phyloP scores from a whole-genome alignment of 768 basidiomycete genomes.

The Strobilomyces confusus region DNA sequence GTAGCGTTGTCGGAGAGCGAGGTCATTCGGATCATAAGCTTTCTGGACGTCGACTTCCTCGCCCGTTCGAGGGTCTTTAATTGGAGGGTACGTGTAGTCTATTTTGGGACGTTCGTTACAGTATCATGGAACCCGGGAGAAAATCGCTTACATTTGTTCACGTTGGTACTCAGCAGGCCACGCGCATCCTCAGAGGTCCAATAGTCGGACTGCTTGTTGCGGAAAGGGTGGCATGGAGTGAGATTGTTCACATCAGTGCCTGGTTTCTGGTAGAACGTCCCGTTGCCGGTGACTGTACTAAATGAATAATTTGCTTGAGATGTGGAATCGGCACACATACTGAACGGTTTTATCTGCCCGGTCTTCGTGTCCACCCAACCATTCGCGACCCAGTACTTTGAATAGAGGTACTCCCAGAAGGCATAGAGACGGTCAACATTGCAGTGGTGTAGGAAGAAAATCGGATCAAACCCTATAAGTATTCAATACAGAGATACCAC shows the following conservation, averaged over 20 bases:
- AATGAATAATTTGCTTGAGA: neutral
- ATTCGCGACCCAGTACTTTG: constrained; percentile 11
- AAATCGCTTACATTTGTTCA: constrained; percentile 7
- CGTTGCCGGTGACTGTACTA: neutral
- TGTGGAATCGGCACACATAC: neutral
- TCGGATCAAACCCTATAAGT: constrained; percentile 13
- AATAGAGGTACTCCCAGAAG: no score
- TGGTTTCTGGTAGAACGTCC: neutral
- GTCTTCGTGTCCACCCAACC: constrained; percentile 8
- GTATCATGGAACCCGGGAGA: neutral
- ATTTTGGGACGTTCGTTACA: neutral
- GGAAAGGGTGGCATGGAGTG: constrained; percentile 15
- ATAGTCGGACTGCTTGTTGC: neutral
- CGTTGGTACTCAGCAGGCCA: neutral
- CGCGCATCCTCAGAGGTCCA: constrained; percentile 16
- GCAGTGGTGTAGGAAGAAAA: constrained; percentile 19
- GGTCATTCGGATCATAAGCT: constrained; percentile 3
- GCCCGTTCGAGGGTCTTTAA: constrained; percentile 1
- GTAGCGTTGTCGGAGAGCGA: constrained; percentile 3
- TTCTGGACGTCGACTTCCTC: constrained; percentile 10
- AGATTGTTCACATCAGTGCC: neutral
- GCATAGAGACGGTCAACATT: constrained; percentile 20
- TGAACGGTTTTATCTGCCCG: neutral
- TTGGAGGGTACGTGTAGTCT: constrained; percentile 22
- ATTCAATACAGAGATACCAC: neutral